A percentile compares a stretch with the other conserved stretches of the same genome.
Conservation (phyloP, 176 grass and related monocot genomes). For the Oryza rufipogon region DNA sequence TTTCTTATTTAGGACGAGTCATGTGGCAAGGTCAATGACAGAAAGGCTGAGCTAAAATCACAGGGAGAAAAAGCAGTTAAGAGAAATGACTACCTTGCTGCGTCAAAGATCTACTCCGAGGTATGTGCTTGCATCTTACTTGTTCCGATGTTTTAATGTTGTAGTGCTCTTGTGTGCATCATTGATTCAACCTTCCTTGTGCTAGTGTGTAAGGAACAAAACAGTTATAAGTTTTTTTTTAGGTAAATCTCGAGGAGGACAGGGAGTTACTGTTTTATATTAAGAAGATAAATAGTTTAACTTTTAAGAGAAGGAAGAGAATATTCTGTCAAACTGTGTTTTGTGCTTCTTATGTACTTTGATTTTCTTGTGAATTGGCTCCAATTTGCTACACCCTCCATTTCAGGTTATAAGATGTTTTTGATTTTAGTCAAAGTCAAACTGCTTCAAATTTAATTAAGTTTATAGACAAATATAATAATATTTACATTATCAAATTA, state of each 20-base stretch:
- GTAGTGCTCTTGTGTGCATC: neutral
- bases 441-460: too few species aligned
- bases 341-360: neutral
- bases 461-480: too few species aligned
- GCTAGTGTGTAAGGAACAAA: neutral
- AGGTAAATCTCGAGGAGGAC: too few species aligned
- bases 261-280: too few species aligned
- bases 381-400: neutral
- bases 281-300: too few species aligned
- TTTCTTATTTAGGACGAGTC: neutral
- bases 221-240: too few species aligned
- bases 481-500: too few species aligned
- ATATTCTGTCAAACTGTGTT: too few species aligned
- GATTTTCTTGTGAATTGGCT: neutral
- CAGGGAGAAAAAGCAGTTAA: neutral
- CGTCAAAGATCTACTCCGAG: slow-evolving; percentile 13
- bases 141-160: neutral
- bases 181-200: too few species aligned
- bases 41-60: neutral
- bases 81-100: slow-evolving; percentile 24
- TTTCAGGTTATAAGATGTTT: too few species aligned
- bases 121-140: slow-evolving; percentile 9
- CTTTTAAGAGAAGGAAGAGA: too few species aligned
- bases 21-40: neutral
- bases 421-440: too few species aligned